Evolutionary conservation across 768 basidiomycete species (phyloP), one percentile per base, ranked within the genome.

Genomic region (Astraeus odoratus): DNA sequence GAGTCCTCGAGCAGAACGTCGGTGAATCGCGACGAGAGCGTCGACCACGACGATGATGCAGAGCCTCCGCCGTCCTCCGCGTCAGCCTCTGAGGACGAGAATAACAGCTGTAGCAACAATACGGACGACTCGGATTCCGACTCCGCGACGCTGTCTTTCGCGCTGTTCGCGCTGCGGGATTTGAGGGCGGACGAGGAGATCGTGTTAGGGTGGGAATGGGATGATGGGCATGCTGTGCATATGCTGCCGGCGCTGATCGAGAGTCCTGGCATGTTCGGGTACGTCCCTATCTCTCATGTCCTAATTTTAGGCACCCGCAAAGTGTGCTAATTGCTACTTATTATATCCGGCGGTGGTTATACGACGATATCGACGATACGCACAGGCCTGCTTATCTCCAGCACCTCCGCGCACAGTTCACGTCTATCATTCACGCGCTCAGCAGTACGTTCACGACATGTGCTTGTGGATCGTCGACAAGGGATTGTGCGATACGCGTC

Each of bases 191-290:
- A 84, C 39, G 91, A 93, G 51, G 94, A 97, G 66, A 77, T 97
- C 16, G 80, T 93, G 0, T 66, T 97, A 0, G 86, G 86, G 0
- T 97, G 94, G 92, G 92, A 96, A 60, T 98, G 94, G 94, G 93
- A 97, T 54, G 94, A 98, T 56, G 81, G 80, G 2, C 86, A 90
- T 57, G 81, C 83, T 1, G 77, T 94, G 0, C 93, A 95, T 63
- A 68, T 72, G 49, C 67, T 91, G 1, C 86, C 80, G n/a, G 79
- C 80, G 7, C 63, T 87, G 41, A 68, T 88, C 46, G 67, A 79
- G 53, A 63, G 73, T 4, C 78, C 81, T 4, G 65, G 71, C 47
- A 54, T 74, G 46, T 80, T 81, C 54, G 69, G 74, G 82, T 82
- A 62, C 65, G 77, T 77, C 18, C 27, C 51, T 55, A 22, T 24